phyloP scores from a whole-genome alignment of 1,284 basidiomycete genomes.

The Anthracocystis setariae region DNA sequence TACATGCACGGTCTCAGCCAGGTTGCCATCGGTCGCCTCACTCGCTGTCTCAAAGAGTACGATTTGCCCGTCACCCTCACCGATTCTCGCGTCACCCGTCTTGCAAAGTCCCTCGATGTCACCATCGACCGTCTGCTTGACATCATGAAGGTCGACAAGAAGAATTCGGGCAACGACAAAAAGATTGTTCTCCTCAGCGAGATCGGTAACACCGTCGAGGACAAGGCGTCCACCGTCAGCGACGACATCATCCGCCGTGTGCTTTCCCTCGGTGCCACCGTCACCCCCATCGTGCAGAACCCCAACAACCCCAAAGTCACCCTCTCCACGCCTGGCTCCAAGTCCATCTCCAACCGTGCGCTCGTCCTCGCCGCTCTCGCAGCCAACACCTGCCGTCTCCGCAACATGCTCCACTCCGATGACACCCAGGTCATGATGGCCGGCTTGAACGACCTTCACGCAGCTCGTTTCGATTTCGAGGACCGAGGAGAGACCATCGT shows the following conservation, averaged over 20 bases:
- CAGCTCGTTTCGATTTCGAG: conserved; percentile 89
- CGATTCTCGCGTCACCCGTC: conserved; percentile 70
- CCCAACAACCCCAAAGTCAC: conserved; percentile 71
- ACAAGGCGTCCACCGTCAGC: conserved; percentile 84
- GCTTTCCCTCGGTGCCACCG: conserved; percentile 74
- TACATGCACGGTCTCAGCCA: conserved; percentile 62
- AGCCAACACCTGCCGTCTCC: conserved; percentile 85
- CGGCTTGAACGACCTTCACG: conserved; percentile 79
- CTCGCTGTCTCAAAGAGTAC: conserved; percentile 62
- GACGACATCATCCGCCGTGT: conserved; percentile 61
- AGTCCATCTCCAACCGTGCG: conserved; percentile 96
- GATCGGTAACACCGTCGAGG: conserved; percentile 92
- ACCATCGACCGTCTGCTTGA: conserved; percentile 86
- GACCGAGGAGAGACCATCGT: conserved; percentile 92
- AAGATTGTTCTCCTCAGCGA: conserved; percentile 90
- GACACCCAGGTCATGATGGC: conserved; percentile 99
- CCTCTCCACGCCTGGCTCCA: conserved; percentile 93
- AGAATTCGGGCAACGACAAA: conserved; percentile 87
- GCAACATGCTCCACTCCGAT: conserved; percentile 93
- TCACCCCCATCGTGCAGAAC: conserved; percentile 39
- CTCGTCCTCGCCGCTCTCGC: conserved; percentile 92
- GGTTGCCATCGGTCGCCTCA: conserved; percentile 62
- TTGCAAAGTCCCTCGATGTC: conserved; percentile 77
- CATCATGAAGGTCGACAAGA: conserved; percentile 94
- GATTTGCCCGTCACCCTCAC: conserved; percentile 61